Evolutionary conservation across 345 rosid genomes (phyloP), one percentile per base, ranked within the genome.

Genomic region (Carallia pectinifolia): DNA sequence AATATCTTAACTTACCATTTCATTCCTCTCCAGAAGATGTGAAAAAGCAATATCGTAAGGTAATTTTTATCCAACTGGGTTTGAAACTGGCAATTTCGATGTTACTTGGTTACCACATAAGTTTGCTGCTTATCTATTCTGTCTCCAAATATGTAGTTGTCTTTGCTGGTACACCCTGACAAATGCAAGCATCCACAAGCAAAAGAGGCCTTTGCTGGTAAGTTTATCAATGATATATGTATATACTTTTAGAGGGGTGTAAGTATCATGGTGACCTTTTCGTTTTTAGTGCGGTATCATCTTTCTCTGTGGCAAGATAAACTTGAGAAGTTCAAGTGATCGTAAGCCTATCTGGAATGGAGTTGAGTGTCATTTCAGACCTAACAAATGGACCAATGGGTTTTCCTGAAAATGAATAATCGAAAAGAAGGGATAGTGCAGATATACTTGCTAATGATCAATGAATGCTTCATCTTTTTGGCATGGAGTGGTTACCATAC

Each of bases 151-250:
- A 40, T 81, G 19, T 65, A 92, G 99, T 65, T 95, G 69, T 95
- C 99, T 69, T 80, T 95, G 81, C 72, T 95, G 86, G 97, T 95
- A 78, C 97, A 91, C 53, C 99, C 99, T 81, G 97, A 95, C 69
- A 95, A 95, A 82, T 95, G 97, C 88, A 91, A 95, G 85, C 97
- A 95, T 81, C 97, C 96, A 16, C 95, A 87, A 79, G 97, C 99
- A 37, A 91, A 95, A 76, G 99, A 95, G 83, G 99, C 99, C 58
- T 95, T 95, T 83, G 92, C 81, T 77, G 97, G 99, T 92, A 76
- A 61, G 6, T 76, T 37, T 19, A 54, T 62, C 66, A 36, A 7
- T 39, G 54, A n/a, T 9, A 15, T 29, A 55, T 23, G 23, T 23
- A 55, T 1, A 31, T 55, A 29, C 27, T 23, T 1, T 55, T 55